A percentile compares a stretch with the other conserved stretches of the same genome.
Conservation (phyloP, 495 filamentous ascomycete genomes). For the Tuber calosporum region DNA sequence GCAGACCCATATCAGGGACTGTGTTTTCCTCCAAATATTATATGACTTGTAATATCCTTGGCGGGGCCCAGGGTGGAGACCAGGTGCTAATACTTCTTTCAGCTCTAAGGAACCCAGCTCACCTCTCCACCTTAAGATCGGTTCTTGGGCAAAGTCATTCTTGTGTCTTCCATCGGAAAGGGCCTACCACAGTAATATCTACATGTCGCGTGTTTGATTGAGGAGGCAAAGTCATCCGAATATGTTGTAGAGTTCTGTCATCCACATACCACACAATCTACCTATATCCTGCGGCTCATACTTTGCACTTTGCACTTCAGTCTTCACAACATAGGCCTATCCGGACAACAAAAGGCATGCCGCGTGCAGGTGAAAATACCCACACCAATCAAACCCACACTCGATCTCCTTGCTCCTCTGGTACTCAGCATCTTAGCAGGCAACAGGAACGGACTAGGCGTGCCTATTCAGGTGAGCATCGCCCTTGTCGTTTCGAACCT, state of each 20-base stretch:
- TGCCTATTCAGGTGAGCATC: neutral
- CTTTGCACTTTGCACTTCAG: neutral
- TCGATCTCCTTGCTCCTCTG: neutral
- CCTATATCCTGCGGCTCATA: neutral
- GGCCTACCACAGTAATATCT: too few relatives aligned
- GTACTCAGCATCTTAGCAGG: neutral
- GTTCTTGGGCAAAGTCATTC: too few relatives aligned
- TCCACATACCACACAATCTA: neutral
- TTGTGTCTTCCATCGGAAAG: too few relatives aligned
- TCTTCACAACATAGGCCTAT: neutral
- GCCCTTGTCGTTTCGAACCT: neutral
- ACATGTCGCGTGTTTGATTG: too few relatives aligned
- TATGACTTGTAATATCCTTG: neutral
- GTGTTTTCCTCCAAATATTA: neutral
- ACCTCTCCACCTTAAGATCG: too few relatives aligned
- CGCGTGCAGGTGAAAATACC: neutral
- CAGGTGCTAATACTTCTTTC: too few relatives aligned
- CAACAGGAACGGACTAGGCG: neutral
- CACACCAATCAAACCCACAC: neutral
- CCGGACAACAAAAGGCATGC: neutral
- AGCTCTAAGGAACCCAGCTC: too few relatives aligned
- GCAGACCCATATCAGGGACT: neutral
- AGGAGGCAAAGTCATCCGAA: too few relatives aligned
- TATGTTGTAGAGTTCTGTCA: too few relatives aligned
- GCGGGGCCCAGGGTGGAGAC: neutral